Conservation (phyloP, 176 grass and related monocot species). For the Rhynchospora breviuscula region DNA sequence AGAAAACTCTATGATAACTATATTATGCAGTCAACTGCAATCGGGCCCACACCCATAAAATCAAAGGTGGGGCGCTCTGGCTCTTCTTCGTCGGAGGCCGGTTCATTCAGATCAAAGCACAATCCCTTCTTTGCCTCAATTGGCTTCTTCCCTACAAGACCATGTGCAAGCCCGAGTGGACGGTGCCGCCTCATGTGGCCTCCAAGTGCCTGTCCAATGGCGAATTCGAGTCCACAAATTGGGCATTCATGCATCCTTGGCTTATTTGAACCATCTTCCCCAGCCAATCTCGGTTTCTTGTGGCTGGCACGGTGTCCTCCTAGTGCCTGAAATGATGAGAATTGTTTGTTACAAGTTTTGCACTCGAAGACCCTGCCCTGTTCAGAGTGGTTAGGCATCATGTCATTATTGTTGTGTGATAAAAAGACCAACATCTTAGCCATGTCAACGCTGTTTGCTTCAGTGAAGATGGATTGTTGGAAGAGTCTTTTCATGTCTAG, state of each 20-base stretch:
- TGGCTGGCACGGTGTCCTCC: constrained; percentile 93
- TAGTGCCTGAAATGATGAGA: constrained; percentile 87
- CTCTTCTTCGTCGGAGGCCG: not conserved
- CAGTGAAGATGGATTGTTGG: not conserved
- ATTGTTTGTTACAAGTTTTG: constrained; percentile 85
- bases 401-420: constrained; percentile 30
- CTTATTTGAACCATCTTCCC: constrained; percentile 21
- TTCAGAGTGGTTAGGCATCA: not conserved
- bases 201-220: constrained; percentile 32
- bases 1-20: not conserved
- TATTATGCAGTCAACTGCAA: constrained; percentile 24
- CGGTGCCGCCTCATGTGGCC: constrained; percentile 38
- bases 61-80: constrained; percentile 2
- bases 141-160: constrained; percentile 4
- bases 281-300: constrained; percentile 65
- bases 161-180: not conserved
- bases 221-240: constrained; percentile 28
- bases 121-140: not conserved
- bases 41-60: constrained; percentile 28
- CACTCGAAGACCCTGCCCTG: constrained; percentile 57
- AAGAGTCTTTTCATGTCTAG: constrained; percentile 23
- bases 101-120: constrained; percentile 8
- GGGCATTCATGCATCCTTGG: constrained; percentile 34
- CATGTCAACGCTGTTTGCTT: constrained; percentile 32
- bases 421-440: constrained; percentile 49